These are phyloP conservation scores for Fusarium pseudocircinatum DNA, from an alignment of 2,329 filamentous ascomycete genomes.

Conservation along the genomic window DNA sequence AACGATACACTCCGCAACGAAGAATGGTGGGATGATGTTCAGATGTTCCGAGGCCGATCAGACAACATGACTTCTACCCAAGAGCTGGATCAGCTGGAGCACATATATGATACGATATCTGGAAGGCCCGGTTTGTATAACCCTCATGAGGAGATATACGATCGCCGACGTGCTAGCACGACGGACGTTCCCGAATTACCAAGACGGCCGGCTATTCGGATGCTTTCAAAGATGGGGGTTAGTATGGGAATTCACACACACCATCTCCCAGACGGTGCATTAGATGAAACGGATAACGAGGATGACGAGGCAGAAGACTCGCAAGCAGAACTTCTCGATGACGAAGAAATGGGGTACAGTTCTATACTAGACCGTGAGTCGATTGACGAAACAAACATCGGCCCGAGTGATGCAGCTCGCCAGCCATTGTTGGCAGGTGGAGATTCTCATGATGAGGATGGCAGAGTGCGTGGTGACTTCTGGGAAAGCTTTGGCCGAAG, in stretches of 20 bases:
- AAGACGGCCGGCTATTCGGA: slow-evolving; percentile 64
- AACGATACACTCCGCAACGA: slow-evolving; percentile 74
- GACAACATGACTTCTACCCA: slow-evolving; percentile 53
- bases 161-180: slow-evolving; percentile 57
- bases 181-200: slow-evolving; percentile 71
- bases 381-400: slow-evolving; percentile 44
- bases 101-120: slow-evolving; percentile 56
- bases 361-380: slow-evolving; percentile 37
- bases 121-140: slow-evolving; percentile 56
- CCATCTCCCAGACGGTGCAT: slow-evolving; percentile 70
- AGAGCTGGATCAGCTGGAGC: slow-evolving; percentile 55
- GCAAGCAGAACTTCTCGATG: slow-evolving; percentile 43
- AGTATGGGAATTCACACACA: slow-evolving; percentile 81
- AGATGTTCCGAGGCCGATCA: slow-evolving; percentile 59
- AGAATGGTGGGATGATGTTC: slow-evolving; percentile 85
- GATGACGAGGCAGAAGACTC: slow-evolving; percentile 47
- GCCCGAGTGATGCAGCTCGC: slow-evolving; percentile 18
- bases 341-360: slow-evolving; percentile 43
- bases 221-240: slow-evolving; percentile 66
- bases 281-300: slow-evolving; percentile 54
- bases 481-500: slow-evolving; percentile 27
- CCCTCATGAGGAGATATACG: slow-evolving; percentile 49
- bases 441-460: slow-evolving; percentile 6
- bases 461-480: slow-evolving; percentile 20
- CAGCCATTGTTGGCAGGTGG: slow-evolving; percentile 37